Evolutionary conservation across 1,284 basidiomycete species (phyloP).

Genomic region (Hypsizygus ulmarius): DNA sequence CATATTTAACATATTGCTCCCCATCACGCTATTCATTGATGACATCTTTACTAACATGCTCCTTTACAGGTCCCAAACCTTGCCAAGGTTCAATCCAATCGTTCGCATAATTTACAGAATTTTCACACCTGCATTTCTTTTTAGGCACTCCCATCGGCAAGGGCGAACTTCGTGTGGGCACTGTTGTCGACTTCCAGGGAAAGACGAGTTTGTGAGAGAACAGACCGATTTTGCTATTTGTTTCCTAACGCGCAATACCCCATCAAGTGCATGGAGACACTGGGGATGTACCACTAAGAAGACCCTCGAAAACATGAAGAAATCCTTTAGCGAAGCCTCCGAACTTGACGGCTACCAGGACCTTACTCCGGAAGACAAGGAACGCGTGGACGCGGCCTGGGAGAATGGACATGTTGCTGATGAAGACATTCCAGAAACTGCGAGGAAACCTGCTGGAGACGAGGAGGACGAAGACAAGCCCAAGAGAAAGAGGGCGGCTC

Average conservation of each 20-base stretch:
- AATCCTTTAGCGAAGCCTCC: constrained; percentile 51
- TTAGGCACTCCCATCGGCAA: constrained; percentile 72
- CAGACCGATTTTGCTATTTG: constrained; percentile 16
- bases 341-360: constrained; percentile 77
- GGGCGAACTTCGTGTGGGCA: constrained; percentile 71
- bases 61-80: constrained; percentile 69
- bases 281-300: constrained; percentile 78
- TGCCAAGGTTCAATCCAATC: constrained; percentile 51
- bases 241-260: constrained; percentile 6
- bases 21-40: constrained; percentile 5
- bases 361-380: constrained; percentile 62
- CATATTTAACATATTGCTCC: constrained; percentile 2
- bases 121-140: constrained; percentile 17
- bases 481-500: constrained; percentile 33
- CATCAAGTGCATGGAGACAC: constrained; percentile 68
- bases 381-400: constrained; percentile 65
- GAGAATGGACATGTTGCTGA: constrained; percentile 72
- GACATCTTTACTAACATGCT: constrained; percentile 17
- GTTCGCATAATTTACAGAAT: constrained; percentile 4
- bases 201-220: constrained; percentile 65
- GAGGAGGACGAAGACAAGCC: constrained; percentile 45
- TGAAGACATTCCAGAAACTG: constrained; percentile 74
- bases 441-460: constrained; percentile 53
- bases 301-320: constrained; percentile 74
- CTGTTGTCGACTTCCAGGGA: constrained; percentile 75